Evolutionary conservation across 1,139 yeast species (phyloP).

Genomic region (Candida albicans): DNA sequence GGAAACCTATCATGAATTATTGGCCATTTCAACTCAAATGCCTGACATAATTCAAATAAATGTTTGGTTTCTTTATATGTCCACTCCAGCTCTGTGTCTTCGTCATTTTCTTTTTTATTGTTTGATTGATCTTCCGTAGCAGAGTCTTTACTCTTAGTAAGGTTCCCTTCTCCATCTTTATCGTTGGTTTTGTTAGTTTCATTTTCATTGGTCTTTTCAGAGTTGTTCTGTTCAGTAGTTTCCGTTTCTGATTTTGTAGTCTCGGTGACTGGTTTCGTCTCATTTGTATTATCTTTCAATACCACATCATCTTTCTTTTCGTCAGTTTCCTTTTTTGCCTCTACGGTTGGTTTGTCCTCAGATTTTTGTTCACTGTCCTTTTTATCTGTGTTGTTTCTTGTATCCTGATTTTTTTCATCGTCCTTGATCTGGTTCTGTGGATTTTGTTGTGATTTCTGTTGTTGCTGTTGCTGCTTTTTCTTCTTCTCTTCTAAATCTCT

Average conservation of each 20-base stretch:
- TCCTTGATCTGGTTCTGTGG: constrained; percentile 9
- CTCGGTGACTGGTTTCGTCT: neutral
- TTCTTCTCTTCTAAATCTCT: constrained; percentile 11
- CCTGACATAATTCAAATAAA: constrained; percentile 68
- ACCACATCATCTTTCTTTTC: constrained; percentile 7
- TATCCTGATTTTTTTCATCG: constrained; percentile 3
- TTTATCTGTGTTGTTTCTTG: constrained; percentile 1
- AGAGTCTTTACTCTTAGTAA: constrained; percentile 1
- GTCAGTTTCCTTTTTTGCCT: neutral
- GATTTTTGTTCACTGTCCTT: constrained; percentile 4
- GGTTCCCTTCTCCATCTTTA: constrained; percentile 6
- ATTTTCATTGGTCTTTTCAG: constrained; percentile 3
- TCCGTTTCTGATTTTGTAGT: constrained; percentile 3
- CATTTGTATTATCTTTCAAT: neutral
- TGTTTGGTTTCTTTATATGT: constrained; percentile 73
- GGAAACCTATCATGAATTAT: constrained; percentile 76
- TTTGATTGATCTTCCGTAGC: constrained; percentile 2
- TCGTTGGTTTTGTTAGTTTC: constrained; percentile 3
- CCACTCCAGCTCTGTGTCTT: constrained; percentile 45
- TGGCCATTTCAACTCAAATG: constrained; percentile 85
- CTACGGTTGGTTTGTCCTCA: constrained; percentile 6
- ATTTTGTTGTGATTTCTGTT: constrained; percentile 7
- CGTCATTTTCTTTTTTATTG: constrained; percentile 8
- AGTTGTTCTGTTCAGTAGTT: constrained; percentile 6
- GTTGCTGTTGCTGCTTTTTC: constrained; percentile 8